These are phyloP conservation scores for Lunasporangiospora selenospora DNA, from an alignment of 192 early-diverging fungal genomes.

Conservation along the genomic window DNA sequence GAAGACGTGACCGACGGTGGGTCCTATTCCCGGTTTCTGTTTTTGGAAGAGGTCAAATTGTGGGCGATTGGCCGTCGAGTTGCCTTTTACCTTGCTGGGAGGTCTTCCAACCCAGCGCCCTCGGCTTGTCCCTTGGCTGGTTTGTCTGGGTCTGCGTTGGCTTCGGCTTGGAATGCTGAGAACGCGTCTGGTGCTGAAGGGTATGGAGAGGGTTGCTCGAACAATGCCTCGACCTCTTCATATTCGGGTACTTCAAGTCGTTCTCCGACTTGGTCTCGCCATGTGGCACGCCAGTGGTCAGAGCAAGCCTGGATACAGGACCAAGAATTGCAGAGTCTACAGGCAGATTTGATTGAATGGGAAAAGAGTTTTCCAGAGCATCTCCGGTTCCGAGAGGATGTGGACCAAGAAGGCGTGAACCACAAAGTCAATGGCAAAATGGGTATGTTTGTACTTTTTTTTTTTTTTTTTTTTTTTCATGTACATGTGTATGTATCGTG, in stretches of 20 bases:
- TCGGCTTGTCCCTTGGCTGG: too few relatives aligned
- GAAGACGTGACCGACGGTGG: conserved; percentile 38
- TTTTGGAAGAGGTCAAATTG: conserved; percentile 43
- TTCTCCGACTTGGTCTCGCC: conserved; percentile 3
- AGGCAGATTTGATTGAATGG: conserved; percentile 44
- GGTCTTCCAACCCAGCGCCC: too few relatives aligned
- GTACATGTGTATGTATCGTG: too few relatives aligned
- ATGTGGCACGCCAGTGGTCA: conserved; percentile 37
- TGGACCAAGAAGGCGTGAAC: conserved; percentile 20
- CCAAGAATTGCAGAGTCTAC: conserved; percentile 32
- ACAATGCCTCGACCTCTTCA: not conserved
- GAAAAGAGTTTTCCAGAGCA: conserved; percentile 14
- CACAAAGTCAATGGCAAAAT: conserved; percentile 43
- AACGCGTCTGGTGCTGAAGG: too few relatives aligned
- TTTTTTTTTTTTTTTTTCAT: not conserved
- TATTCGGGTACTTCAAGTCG: not conserved
- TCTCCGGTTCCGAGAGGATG: conserved; percentile 29
- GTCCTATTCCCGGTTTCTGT: conserved; percentile 28
- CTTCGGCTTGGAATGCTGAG: not conserved
- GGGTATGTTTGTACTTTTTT: conserved; percentile 9
- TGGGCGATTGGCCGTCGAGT: conserved; percentile 39
- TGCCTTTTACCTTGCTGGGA: conserved; percentile 14
- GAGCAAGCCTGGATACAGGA: conserved; percentile 39
- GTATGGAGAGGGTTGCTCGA: too few relatives aligned
- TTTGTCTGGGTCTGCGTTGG: conserved; percentile 2